Percentiles rank a stretch among this genome's conserved stretches.
These are phyloP conservation scores for Xylariaceae sp. DNA, from an alignment of 2,329 filamentous ascomycete genomes.

Conservation along the genomic window DNA sequence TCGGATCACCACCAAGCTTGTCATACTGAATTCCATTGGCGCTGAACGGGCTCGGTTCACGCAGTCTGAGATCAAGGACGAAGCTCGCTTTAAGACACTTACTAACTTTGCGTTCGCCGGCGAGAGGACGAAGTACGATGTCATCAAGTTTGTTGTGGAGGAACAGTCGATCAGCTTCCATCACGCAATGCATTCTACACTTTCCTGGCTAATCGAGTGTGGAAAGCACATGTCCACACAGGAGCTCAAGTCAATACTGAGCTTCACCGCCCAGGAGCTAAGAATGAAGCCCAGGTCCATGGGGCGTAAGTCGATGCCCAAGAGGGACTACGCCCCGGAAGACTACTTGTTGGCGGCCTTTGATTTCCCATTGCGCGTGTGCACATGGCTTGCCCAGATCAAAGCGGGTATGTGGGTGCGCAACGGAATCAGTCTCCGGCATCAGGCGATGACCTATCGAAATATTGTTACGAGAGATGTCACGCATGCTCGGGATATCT, in stretches of 20 bases:
- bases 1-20: constrained; percentile 68
- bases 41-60: constrained; percentile 82
- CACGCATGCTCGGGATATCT: constrained; percentile 89
- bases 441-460: constrained; percentile 91
- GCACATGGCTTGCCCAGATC: constrained; percentile 96
- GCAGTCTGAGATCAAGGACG: constrained; percentile 81
- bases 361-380: constrained; percentile 88
- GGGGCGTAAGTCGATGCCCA: constrained; percentile 52
- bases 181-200: constrained; percentile 89
- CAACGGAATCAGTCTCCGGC: constrained; percentile 90
- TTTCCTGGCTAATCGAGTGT: constrained; percentile 93
- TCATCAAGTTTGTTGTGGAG: constrained; percentile 85
- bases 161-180: constrained; percentile 94
- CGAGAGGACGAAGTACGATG: constrained; percentile 50
- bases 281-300: constrained; percentile 58
- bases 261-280: constrained; percentile 67
- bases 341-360: constrained; percentile 84
- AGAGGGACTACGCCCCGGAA: constrained; percentile 57
- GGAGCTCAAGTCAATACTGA: constrained; percentile 62
- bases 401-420: constrained; percentile 98
- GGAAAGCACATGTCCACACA: constrained; percentile 68
- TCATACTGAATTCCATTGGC: constrained; percentile 85
- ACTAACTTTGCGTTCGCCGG: constrained; percentile 75
- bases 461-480: constrained; percentile 86
- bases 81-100: constrained; percentile 74